phyloP scores from a whole-genome alignment of 2,329 filamentous ascomycete genomes.

The Penicillium sp. region DNA sequence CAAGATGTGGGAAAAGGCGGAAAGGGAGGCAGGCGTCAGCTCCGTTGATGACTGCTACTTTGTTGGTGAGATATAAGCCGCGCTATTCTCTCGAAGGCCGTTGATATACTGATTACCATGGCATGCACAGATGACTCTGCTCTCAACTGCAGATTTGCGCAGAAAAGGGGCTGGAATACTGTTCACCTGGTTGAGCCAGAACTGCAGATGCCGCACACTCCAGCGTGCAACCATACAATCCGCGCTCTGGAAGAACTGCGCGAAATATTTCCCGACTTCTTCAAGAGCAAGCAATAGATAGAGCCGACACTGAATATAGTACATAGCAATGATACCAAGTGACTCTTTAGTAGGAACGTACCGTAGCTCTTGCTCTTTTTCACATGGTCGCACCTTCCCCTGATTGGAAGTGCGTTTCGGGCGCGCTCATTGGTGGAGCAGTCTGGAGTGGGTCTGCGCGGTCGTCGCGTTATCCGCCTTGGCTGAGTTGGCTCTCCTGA shows the following conservation, averaged over 20 bases:
- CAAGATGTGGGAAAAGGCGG: conserved; percentile 83
- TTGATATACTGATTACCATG: conserved; percentile 16
- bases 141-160: conserved; percentile 72
- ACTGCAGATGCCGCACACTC: conserved; percentile 58
- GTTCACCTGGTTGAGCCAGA: conserved; percentile 80
- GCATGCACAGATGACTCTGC: conserved; percentile 68
- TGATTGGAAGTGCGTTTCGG: not conserved
- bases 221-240: conserved; percentile 72
- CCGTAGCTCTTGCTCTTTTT: too few relatives aligned
- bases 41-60: conserved; percentile 77
- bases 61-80: conserved; percentile 63
- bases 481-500: conserved; percentile 15
- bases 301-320: not conserved
- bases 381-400: not conserved
- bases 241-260: conserved; percentile 71
- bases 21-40: conserved; percentile 72
- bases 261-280: conserved; percentile 74
- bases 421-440: not conserved
- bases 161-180: conserved; percentile 78
- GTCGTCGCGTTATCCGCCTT: conserved; percentile 14
- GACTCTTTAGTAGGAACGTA: not conserved
- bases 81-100: not conserved
- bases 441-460: conserved; percentile 6
- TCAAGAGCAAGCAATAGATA: conserved; percentile 51
- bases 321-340: not conserved